Base-by-base conservation (phyloP, 208 protist genomes). In the Leptomonas pyrrhocoris region DNA sequence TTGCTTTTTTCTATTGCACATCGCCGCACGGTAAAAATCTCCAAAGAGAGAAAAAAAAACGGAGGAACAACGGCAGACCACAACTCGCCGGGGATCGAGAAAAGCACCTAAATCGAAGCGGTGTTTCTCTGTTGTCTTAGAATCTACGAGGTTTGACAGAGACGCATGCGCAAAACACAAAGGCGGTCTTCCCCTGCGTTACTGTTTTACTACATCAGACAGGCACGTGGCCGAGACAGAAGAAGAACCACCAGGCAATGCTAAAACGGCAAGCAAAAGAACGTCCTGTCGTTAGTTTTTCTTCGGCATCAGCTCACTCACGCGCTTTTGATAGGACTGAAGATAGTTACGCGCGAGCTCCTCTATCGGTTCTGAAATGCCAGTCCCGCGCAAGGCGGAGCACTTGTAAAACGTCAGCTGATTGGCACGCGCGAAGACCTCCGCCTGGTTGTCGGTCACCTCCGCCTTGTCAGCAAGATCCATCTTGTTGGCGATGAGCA, bases 401-500 rank as follows among this genome's bases (percentile, higher is more conserved):
- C 85, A 92, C 72, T 93, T 92, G 81, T 85, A 95, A 67, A 92
- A 93, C 28, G 83, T 86, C 60, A 97, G 75, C 28, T 90, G 68
- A 45, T 96, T 86, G 13, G 84, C 70, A 28, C 69, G 73, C 2
- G 91, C 91, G 50, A 96, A 85, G 12, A 86, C 83, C 72, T 94
- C 87, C 0, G 86, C 91, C 58, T 96, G 94, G 42, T 81, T 84
- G 43, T 96, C 90, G 23, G 88, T 93, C 34, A 97, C 91, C 70
- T 97, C 94, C 13, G 77, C 74, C 77, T 95, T 96, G 63, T 96
- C 89, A 0, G 56, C 71, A 15, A 97, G 83, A 63, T 97, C 94
- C 50, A 84, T 85, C 68, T 97, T 97, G 79, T 97, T 97, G 15
- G 88, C 94, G 8, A 97, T 46, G 25, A 95, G 84, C 42, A 90